These are phyloP conservation scores for Nematocida sp. DNA, from an alignment of 371 early-diverging fungal species.

Conservation along the genomic window DNA sequence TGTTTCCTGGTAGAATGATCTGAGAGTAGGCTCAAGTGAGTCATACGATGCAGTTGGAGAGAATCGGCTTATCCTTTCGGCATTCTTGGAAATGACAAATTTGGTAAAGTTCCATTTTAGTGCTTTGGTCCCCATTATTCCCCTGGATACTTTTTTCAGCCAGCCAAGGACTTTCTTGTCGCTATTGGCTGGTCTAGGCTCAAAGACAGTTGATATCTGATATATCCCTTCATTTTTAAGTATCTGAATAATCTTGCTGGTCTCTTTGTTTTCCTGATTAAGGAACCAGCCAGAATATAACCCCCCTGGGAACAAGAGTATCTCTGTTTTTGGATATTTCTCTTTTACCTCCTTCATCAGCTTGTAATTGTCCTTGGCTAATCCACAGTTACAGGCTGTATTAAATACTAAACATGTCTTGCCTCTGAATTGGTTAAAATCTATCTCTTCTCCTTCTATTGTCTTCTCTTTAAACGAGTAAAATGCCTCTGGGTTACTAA, in stretches of 20 bases:
- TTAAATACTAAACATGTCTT: constrained; percentile 71
- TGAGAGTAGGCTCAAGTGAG: too few relatives aligned
- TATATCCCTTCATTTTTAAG: constrained; percentile 59
- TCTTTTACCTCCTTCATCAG: constrained; percentile 74
- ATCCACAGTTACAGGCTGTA: constrained; percentile 85
- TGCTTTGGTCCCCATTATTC: constrained; percentile 65
- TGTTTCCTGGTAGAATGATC: too few relatives aligned
- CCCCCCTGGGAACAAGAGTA: constrained; percentile 70
- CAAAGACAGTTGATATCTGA: constrained; percentile 74
- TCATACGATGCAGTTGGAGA: constrained; percentile 56
- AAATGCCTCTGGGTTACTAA: neutral
- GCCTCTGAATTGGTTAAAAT: constrained; percentile 51
- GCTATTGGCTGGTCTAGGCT: constrained; percentile 78
- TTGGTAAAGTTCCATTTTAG: constrained; percentile 66
- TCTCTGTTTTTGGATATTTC: constrained; percentile 69
- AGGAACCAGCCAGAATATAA: constrained; percentile 71
- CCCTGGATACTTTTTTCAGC: constrained; percentile 68
- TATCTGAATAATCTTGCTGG: constrained; percentile 63
- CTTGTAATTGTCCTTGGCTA: constrained; percentile 72
- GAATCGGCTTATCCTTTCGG: constrained; percentile 69
- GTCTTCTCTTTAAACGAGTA: constrained; percentile 50
- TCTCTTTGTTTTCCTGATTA: constrained; percentile 70
- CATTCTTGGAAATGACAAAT: constrained; percentile 70
- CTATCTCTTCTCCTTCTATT: constrained; percentile 5
- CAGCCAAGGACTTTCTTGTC: constrained; percentile 69